Evolutionary conservation across 192 early-diverging fungal species (phyloP).

Genomic region (Glomus cerebriforme): DNA sequence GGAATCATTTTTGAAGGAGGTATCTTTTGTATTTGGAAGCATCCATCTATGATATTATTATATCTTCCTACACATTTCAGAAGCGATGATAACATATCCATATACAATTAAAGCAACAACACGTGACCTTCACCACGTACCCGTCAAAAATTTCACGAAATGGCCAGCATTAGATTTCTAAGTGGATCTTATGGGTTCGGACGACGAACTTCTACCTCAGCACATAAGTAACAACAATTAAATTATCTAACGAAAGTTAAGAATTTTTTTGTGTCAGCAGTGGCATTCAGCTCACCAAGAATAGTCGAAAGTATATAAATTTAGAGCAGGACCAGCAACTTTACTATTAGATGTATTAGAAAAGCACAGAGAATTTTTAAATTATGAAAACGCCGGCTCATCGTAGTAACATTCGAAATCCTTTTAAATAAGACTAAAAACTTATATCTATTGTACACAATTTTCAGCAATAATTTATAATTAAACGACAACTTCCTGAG

Average conservation of each 20-base stretch:
- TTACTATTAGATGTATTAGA: constrained; percentile 83
- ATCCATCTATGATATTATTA: constrained; percentile 3
- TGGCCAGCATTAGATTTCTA: too few species aligned
- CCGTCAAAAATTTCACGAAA: too few species aligned
- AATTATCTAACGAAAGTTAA: too few species aligned
- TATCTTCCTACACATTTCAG: background rate
- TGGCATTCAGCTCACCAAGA: too few species aligned
- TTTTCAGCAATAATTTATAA: constrained; percentile 92
- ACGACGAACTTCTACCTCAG: too few species aligned
- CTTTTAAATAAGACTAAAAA: constrained; percentile 78
- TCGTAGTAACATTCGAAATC: constrained; percentile 80
- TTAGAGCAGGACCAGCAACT: constrained; percentile 89
- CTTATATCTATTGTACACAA: constrained; percentile 86
- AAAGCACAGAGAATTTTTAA: constrained; percentile 75
- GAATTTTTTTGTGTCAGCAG: too few species aligned
- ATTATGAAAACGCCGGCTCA: constrained; percentile 88
- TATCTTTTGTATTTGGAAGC: background rate
- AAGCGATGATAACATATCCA: background rate
- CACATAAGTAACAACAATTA: too few species aligned
- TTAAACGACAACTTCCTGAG: constrained; percentile 31
- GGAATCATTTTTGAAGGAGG: background rate
- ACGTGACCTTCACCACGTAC: too few species aligned
- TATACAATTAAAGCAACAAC: too few species aligned
- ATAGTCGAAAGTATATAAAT: constrained; percentile 70
- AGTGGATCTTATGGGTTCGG: too few species aligned